Base-by-base conservation (phyloP, 495 filamentous ascomycete species). In the Neurospora tetraspora region DNA sequence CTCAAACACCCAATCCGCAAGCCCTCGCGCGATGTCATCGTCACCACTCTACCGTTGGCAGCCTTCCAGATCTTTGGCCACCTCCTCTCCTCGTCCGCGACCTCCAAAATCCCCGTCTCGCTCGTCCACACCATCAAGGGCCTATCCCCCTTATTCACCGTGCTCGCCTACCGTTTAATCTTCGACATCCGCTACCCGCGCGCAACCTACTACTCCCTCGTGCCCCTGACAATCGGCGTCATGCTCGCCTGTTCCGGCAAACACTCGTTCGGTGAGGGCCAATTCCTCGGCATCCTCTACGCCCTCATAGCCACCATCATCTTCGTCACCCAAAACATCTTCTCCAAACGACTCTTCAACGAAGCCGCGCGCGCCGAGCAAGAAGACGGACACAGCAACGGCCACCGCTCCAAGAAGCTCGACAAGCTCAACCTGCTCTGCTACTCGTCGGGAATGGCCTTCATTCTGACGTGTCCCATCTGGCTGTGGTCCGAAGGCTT, bases 61-160 rank as follows among this genome's bases (percentile, higher is more conserved):
- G 85, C 91, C 65, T 99, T 99, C 80, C 94, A 98, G 80, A 90
- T 99, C 69, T 91, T 91, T 5, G 96, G 96, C 18, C 96, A 98
- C 81, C 93, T 99, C 59, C 85, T 97, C 11, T 95, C 90, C 77
- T 96, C 94, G 9, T 97, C 93, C 77, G 94, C 96, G 16, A 99
- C 94, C 69, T 89, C 92, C 59, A 92, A 94, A 74, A 98, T 98
- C 47, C 94, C 96, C 6, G 96, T 99, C 10, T 97, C 95, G 27
- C 86, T 99, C 47, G 96, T 99, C 20, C 96, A 99, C 82, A 98
- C 96, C 2, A 98, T 99, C 80, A 99, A 99, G 83, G 96, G 96
- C n/a, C 91, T 99, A 61, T 98, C 96, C 1, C 96, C 96, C 3
- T 87, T 99, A 36, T 95, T 98, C 78, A 98, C 96, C 0, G 96